Conservation (phyloP, 1,284 basidiomycete species). For the Trichosporon coremiiforme region DNA sequence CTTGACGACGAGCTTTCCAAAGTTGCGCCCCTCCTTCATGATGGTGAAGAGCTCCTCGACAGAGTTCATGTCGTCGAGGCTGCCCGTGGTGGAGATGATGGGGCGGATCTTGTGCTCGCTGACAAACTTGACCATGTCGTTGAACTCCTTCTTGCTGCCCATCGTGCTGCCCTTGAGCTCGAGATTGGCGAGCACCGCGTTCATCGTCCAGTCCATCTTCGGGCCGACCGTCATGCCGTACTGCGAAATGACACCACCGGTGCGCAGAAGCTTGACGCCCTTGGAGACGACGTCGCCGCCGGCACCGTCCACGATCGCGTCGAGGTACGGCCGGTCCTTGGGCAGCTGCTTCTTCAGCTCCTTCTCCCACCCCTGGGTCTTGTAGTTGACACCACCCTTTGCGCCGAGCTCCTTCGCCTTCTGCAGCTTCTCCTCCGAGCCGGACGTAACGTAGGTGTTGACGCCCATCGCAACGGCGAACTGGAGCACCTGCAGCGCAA, state of each 20-base stretch:
- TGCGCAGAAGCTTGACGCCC: constrained; percentile 25
- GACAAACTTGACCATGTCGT: constrained; percentile 30
- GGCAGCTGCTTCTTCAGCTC: constrained; percentile 31
- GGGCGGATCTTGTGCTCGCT: constrained; percentile 28
- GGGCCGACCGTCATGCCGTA: constrained; percentile 33
- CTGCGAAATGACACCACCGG: constrained; percentile 31
- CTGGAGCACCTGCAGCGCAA: constrained; percentile 30
- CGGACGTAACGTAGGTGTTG: constrained; percentile 29
- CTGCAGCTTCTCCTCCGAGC: constrained; percentile 25
- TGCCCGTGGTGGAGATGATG: constrained; percentile 20
- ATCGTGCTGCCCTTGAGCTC: constrained; percentile 30
- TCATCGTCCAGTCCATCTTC: constrained; percentile 34
- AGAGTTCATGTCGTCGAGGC: constrained; percentile 24
- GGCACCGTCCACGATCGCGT: constrained; percentile 31
- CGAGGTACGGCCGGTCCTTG: constrained; percentile 29
- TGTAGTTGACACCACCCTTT: constrained; percentile 30
- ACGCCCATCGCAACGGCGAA: constrained; percentile 28
- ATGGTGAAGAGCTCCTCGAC: constrained; percentile 27
- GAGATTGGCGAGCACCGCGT: constrained; percentile 31
- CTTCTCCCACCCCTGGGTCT: constrained; percentile 30
- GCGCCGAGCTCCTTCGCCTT: constrained; percentile 28
- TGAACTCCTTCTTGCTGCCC: constrained; percentile 31
- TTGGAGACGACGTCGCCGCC: constrained; percentile 29
- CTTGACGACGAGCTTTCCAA: constrained; percentile 33
- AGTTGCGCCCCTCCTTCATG: constrained; percentile 29